Percentiles rank a stretch among this genome's conserved stretches.
Conservation (phyloP, 768 basidiomycete genomes). For the Macrolepiota fuliginosa region DNA sequence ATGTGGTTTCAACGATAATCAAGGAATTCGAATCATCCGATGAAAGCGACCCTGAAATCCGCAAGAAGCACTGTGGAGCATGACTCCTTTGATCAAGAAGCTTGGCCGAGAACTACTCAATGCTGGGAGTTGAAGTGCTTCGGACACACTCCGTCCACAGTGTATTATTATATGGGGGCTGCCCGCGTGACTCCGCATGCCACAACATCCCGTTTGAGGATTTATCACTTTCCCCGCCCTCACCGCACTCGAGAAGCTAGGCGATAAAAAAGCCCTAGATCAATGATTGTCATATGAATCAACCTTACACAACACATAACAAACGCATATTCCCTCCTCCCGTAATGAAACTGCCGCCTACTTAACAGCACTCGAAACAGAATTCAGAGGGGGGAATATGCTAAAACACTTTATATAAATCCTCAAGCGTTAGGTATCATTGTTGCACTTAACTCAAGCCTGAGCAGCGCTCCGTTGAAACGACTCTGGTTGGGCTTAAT, state of each 20-base stretch:
- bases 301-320: not conserved
- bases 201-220: not conserved
- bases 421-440: too few species aligned
- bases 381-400: too few species aligned
- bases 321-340: too few species aligned
- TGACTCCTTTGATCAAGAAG: not conserved
- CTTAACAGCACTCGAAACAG: too few species aligned
- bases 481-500: too few species aligned
- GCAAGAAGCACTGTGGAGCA: not conserved
- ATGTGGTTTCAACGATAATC: not conserved
- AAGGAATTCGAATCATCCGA: not conserved
- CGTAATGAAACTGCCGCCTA: too few species aligned
- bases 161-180: not conserved
- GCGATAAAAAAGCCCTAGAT: not conserved
- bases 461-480: too few species aligned
- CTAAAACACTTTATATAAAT: too few species aligned
- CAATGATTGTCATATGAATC: not conserved
- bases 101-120: not conserved
- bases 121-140: not conserved
- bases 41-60: not conserved
- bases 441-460: too few species aligned
- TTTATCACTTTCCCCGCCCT: not conserved
- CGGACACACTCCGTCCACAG: not conserved
- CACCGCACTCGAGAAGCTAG: not conserved
- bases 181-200: not conserved